Conservation (phyloP, 257 asterid species). For the Salvia miltiorrhiza region DNA sequence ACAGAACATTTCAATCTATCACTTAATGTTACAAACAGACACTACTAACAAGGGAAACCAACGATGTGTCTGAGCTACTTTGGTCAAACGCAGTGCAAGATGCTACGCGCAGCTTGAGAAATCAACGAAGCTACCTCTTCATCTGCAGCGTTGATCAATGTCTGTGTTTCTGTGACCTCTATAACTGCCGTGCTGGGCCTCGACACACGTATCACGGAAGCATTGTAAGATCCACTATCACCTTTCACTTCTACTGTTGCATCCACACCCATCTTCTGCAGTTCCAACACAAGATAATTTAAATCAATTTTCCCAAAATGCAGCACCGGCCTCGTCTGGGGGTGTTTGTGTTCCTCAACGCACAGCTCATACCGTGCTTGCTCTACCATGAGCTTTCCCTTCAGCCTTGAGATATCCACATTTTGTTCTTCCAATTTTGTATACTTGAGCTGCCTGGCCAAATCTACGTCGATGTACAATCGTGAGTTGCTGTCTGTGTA, state of each 20-base stretch:
- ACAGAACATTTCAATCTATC: not conserved
- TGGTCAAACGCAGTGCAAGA: slow-evolving; percentile 32
- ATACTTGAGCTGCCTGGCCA: slow-evolving; percentile 40
- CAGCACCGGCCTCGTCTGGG: slow-evolving; percentile 36
- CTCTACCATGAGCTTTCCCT: slow-evolving; percentile 58
- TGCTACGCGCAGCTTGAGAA: slow-evolving; percentile 41
- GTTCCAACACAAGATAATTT: slow-evolving; percentile 27
- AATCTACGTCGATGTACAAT: slow-evolving; percentile 46
- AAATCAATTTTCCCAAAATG: slow-evolving; percentile 46
- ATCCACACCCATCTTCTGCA: slow-evolving; percentile 46
- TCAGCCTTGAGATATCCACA: slow-evolving; percentile 35
- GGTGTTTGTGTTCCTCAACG: slow-evolving; percentile 25
- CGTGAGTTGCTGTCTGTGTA: slow-evolving; percentile 33
- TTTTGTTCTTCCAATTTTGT: slow-evolving; percentile 39
- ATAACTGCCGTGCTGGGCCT: slow-evolving; percentile 50
- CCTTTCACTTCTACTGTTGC: slow-evolving; percentile 25
- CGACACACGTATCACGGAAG: slow-evolving; percentile 32
- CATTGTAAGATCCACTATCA: slow-evolving; percentile 26
- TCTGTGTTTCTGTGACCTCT: slow-evolving; percentile 37
- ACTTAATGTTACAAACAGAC: not conserved
- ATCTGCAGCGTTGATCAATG: slow-evolving; percentile 42
- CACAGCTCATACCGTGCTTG: slow-evolving; percentile 47
- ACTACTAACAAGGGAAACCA: not conserved
- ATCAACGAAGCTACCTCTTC: slow-evolving; percentile 39
- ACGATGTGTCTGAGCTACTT: not conserved